A percentile compares a stretch with the other conserved stretches of the same genome.
These are phyloP conservation scores for Neonectria sp. DNA, from an alignment of 2,329 filamentous ascomycete species.

Conservation along the genomic window DNA sequence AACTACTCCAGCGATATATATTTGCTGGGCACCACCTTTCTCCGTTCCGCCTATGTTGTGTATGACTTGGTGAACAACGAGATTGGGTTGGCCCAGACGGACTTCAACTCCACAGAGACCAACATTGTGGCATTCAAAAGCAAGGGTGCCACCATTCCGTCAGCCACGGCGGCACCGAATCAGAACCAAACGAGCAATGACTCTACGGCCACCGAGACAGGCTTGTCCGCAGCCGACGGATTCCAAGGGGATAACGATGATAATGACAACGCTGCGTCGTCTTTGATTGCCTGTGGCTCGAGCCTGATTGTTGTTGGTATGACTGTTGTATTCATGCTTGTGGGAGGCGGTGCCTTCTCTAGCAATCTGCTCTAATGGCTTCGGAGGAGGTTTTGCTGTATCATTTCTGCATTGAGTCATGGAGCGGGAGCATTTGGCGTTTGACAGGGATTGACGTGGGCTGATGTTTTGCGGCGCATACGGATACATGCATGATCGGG, in stretches of 20 bases:
- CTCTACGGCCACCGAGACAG: slow-evolving; percentile 28
- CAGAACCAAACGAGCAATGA: slow-evolving; percentile 52
- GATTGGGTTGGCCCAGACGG: slow-evolving; percentile 67
- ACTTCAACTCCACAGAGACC: slow-evolving; percentile 67
- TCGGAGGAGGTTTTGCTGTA: slow-evolving; percentile 19
- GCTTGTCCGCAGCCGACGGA: slow-evolving; percentile 48
- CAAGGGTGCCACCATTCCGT: slow-evolving; percentile 65
- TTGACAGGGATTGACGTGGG: slow-evolving; percentile 29
- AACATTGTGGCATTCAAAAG: slow-evolving; percentile 67
- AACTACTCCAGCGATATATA: slow-evolving; percentile 60
- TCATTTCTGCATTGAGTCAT: slow-evolving; percentile 29
- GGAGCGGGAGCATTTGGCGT: slow-evolving; percentile 37
- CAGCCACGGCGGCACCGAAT: slow-evolving; percentile 61
- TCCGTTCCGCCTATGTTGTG: slow-evolving; percentile 73
- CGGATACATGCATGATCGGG: slow-evolving; percentile 4
- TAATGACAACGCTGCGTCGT: slow-evolving; percentile 36
- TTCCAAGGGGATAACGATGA: slow-evolving; percentile 46
- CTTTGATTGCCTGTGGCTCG: slow-evolving; percentile 30
- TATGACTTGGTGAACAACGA: slow-evolving; percentile 73
- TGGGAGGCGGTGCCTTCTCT: slow-evolving; percentile 38
- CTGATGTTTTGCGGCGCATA: slow-evolving; percentile 24
- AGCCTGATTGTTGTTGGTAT: slow-evolving; percentile 36
- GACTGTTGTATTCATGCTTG: slow-evolving; percentile 43
- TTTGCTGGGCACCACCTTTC: slow-evolving; percentile 71
- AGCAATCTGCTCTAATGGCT: slow-evolving; percentile 27